phyloP scores from a whole-genome alignment of 805 yeast species.

The Candida endomychidarum region DNA sequence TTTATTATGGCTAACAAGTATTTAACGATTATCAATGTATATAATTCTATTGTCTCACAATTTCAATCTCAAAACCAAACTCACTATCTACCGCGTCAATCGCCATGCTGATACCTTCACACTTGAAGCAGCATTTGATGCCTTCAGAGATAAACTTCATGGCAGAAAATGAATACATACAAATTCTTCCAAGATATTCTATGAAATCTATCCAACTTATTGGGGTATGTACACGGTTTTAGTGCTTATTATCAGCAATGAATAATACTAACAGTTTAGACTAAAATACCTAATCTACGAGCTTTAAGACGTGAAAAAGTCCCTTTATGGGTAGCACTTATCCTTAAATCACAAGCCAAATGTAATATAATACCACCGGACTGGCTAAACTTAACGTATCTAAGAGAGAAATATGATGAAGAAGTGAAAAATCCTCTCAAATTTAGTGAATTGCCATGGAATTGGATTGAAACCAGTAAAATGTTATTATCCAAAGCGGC shows the following conservation, averaged over 20 bases:
- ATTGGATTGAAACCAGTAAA: slow-evolving; percentile 84
- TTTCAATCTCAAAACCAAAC: background rate
- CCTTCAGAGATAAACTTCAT: slow-evolving; percentile 81
- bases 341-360: slow-evolving; percentile 79
- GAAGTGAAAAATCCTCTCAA: slow-evolving; percentile 58
- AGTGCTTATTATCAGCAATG: background rate
- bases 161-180: slow-evolving; percentile 75
- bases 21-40: background rate
- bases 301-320: slow-evolving; percentile 70
- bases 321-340: slow-evolving; percentile 85
- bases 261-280: slow-evolving; percentile 25
- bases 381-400: slow-evolving; percentile 65
- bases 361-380: slow-evolving; percentile 83
- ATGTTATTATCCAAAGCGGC: slow-evolving; percentile 65
- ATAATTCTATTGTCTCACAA: background rate
- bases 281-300: slow-evolving; percentile 54
- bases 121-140: slow-evolving; percentile 54
- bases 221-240: slow-evolving; percentile 43
- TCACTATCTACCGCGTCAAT: background rate
- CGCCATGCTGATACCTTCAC: slow-evolving; percentile 62
- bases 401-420: slow-evolving; percentile 61
- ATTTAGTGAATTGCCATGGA: slow-evolving; percentile 77
- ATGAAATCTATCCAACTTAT: slow-evolving; percentile 64
- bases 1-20: slow-evolving; percentile 23
- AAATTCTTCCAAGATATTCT: slow-evolving; percentile 76